phyloP scores from a whole-genome alignment of 225 moss, liverwort and hornwort genomes.

The Rhytidiadelphus loreus region DNA sequence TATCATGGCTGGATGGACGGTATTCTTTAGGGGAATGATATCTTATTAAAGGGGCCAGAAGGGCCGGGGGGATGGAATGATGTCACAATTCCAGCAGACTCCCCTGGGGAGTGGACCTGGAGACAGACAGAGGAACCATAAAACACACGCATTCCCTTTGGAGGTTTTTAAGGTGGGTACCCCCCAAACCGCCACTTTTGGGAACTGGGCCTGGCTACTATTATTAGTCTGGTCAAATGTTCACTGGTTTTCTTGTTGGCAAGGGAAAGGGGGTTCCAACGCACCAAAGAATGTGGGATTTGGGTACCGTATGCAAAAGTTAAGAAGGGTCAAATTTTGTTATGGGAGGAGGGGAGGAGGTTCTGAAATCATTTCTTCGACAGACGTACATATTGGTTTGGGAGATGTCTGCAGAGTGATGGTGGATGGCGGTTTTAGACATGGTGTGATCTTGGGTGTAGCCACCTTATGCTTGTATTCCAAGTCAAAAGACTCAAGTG shows the following conservation, averaged over 20 bases:
- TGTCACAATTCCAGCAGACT: neutral
- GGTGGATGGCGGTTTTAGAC: too few species aligned
- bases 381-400: neutral
- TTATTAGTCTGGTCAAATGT: neutral
- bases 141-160: neutral
- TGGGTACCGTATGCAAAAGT: neutral
- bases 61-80: neutral
- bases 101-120: neutral
- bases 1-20: neutral
- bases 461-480: neutral
- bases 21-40: neutral
- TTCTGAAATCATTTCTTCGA: fast-evolving
- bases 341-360: too few species aligned
- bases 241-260: neutral
- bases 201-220: neutral
- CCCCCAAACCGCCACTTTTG: neutral
- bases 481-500: neutral
- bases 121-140: neutral
- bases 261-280: neutral
- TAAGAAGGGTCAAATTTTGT: neutral
- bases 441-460: neutral
- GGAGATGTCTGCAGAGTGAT: neutral
- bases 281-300: fast-evolving
- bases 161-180: neutral
- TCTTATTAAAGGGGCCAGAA: too few species aligned